Conservation (phyloP, 345 rosid genomes). For the Arabis hirsuta region DNA sequence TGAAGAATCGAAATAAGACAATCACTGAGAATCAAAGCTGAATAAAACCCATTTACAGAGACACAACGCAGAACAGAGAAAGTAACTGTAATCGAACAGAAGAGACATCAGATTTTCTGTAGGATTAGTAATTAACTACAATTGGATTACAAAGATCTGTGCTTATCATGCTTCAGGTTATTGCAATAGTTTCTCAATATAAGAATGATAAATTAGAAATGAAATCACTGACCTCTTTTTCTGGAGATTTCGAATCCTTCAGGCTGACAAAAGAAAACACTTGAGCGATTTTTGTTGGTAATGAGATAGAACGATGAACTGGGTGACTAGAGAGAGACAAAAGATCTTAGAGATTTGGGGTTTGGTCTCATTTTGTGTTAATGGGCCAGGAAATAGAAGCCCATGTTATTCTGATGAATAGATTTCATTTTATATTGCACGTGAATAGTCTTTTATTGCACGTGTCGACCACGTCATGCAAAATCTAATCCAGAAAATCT, state of each 20-base stretch:
- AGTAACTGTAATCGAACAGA: not conserved
- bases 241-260: conserved; percentile 6
- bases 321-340: conserved; percentile 9
- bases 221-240: conserved; percentile 27
- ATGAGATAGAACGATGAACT: conserved; percentile 37
- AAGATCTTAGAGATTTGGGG: not conserved
- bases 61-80: not conserved
- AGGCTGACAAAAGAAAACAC: not conserved
- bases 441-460: conserved; percentile 7
- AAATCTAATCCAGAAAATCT: conserved; percentile 45
- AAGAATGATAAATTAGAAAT: not conserved
- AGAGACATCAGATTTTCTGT: not conserved
- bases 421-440: not conserved
- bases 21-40: not conserved
- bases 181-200: not conserved
- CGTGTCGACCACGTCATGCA: conserved; percentile 41
- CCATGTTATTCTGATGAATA: not conserved
- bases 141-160: not conserved
- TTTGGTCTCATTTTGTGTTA: not conserved
- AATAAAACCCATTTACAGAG: conserved; percentile 18
- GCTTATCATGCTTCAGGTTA: not conserved
- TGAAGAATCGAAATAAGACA: not conserved
- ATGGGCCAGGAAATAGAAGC: not conserved
- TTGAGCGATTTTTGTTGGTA: not conserved
- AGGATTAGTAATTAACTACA: not conserved